Evolutionary conservation across 805 yeast genomes (phyloP), one percentile per base, ranked within the genome.

Genomic region (Sungouiozyma intestinalis): DNA sequence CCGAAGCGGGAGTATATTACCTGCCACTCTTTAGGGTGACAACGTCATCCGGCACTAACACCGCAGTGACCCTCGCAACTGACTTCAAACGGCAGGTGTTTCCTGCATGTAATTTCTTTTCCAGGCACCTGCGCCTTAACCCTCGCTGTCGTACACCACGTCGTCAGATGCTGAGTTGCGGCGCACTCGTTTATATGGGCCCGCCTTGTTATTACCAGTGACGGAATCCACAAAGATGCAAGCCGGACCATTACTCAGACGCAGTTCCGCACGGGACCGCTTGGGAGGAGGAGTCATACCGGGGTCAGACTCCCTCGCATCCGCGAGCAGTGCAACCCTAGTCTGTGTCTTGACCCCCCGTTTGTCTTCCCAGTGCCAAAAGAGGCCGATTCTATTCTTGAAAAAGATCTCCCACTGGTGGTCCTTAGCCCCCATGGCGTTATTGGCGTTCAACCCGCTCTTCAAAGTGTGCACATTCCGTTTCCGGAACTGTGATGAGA

Each of bases 341-440:
- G 38, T 29, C 27, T 35, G 45, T 7, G 17, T 34, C 8, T 18
- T 16, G 9, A 21, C 36, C 34, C 8, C 24, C 31, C 34, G 27
- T 5, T 31, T 38, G 9, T 42, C 13, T n/a, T 44, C 43, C 63
- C 63, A 60, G 27, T 53, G 54, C 56, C 61, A 53, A 38, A 54
- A 54, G 14, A 60, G 9, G 2, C 60, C 63, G 9, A 60, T 53
- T 31, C 58, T 45, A 24, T 45, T 39, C 33, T 45, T 51, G 3
- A 60, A 36, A 35, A 58, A 58, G 13, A 51, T 52, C 39, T 57
- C 62, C 64, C 64, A 60, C 17, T 47, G 41, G 13, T 51, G 48
- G 33, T 60, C 63, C 20, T 53, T 49, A 33, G 45, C 41, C 4
- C 64, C 64, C 39, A 54, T 48, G 11, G 59, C 64, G 3, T 48